These are phyloP conservation scores for Dryas integrifolia DNA, from an alignment of 331 rosid species.

Conservation along the genomic window DNA sequence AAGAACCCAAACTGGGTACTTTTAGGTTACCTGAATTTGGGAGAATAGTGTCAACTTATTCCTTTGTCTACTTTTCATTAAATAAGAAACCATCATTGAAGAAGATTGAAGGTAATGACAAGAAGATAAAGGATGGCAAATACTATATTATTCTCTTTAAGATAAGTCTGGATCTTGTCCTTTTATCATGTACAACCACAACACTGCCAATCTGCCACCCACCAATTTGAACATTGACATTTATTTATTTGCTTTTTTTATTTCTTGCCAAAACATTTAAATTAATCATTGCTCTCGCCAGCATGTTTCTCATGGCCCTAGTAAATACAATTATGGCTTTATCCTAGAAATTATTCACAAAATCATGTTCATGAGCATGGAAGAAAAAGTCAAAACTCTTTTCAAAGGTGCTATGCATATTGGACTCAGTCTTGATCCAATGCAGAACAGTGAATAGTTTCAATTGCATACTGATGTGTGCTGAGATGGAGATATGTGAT, in stretches of 20 bases:
- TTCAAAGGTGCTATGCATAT: constrained; percentile 3
- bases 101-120: constrained; percentile 19
- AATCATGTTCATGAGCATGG: constrained; percentile 11
- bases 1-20: constrained; percentile 3
- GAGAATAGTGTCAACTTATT: constrained; percentile 29
- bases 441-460: background rate
- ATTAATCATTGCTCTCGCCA: background rate
- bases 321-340: constrained; percentile 13
- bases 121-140: constrained; percentile 1
- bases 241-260: no score
- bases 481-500: no score
- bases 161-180: constrained; percentile 37
- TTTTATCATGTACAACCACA: constrained; percentile 21
- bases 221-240: constrained; percentile 22
- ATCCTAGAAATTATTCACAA: constrained; percentile 12
- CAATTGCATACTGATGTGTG: no score
- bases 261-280: background rate
- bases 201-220: constrained; percentile 17
- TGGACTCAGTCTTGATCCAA: constrained; percentile 2
- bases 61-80: constrained; percentile 17
- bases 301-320: constrained; percentile 7
- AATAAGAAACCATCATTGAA: constrained; percentile 16
- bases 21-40: background rate
- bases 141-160: constrained; percentile 6
- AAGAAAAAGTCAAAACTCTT: no score